A percentile compares a stretch with the other conserved stretches of the same genome.
phyloP scores from a whole-genome alignment of 2,329 filamentous ascomycete species.

The Diplodia scrobiculata region DNA sequence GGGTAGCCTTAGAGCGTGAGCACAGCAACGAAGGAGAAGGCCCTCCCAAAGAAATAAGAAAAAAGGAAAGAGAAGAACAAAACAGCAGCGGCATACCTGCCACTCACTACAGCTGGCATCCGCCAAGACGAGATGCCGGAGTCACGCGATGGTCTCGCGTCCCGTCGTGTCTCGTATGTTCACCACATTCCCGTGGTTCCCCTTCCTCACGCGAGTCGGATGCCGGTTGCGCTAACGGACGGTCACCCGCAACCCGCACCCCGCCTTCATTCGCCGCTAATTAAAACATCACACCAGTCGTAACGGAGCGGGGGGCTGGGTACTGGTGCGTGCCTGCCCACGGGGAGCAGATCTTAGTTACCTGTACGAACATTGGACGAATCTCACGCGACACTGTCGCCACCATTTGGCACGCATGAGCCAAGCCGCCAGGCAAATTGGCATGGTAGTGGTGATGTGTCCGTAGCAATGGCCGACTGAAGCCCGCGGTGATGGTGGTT shows the following conservation, averaged over 20 bases:
- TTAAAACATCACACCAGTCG: not conserved
- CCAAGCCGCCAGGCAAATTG: not conserved
- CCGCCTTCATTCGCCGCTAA: not conserved
- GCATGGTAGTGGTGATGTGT: not conserved
- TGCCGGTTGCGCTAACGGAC: not conserved
- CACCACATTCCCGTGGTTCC: not conserved
- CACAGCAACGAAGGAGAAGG: not conserved
- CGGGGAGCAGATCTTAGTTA: not conserved
- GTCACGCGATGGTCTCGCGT: not conserved
- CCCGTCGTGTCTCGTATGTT: not conserved
- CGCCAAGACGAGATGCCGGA: not conserved
- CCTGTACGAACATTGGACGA: not conserved
- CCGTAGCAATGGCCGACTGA: not conserved
- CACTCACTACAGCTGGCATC: not conserved
- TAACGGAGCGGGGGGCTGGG: not conserved
- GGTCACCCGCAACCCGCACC: not conserved
- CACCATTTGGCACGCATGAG: not conserved
- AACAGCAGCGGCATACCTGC: not conserved
- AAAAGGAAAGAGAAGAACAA: no score
- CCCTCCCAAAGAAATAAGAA: not conserved
- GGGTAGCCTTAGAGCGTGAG: not conserved
- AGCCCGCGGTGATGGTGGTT: not conserved
- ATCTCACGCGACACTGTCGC: slow-evolving; percentile 24
- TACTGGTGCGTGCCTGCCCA: not conserved
- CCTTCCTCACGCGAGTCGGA: not conserved